These are phyloP conservation scores for Rhodotorula glutinis DNA, from an alignment of 1,284 basidiomycete genomes.

Conservation along the genomic window DNA sequence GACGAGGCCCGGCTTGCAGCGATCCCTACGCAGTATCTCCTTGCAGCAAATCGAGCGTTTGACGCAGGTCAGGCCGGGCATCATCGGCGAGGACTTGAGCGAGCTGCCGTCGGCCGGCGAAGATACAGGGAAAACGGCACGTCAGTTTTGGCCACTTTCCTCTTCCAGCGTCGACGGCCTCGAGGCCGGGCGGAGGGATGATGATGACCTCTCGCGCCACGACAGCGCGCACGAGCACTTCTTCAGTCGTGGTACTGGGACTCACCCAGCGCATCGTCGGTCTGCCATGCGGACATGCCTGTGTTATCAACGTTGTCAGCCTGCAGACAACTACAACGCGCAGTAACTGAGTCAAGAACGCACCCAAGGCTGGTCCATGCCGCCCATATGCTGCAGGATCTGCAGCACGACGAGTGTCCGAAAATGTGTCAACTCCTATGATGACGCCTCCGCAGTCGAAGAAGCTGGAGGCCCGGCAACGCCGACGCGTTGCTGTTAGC, in stretches of 20 bases:
- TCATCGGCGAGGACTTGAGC: background rate
- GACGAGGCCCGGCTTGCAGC: too few relatives aligned
- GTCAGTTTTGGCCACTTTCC: background rate
- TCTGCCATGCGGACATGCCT: constrained; percentile 92
- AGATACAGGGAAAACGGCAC: background rate
- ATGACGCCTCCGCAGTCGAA: background rate
- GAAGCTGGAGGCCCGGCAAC: too few relatives aligned
- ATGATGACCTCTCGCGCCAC: too few relatives aligned
- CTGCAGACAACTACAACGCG: too few relatives aligned
- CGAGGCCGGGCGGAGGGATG: too few relatives aligned
- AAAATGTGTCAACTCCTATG: too few relatives aligned
- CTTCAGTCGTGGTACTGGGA: too few relatives aligned
- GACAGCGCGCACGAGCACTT: too few relatives aligned
- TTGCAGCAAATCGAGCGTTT: background rate
- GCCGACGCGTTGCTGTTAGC: too few relatives aligned
- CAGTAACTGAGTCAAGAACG: constrained; percentile 16
- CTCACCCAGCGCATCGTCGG: constrained; percentile 78
- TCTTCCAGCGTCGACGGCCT: too few relatives aligned
- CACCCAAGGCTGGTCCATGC: constrained; percentile 89
- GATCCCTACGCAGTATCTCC: background rate
- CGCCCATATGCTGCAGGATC: constrained; percentile 90
- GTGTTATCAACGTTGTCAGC: background rate
- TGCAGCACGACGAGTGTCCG: constrained; percentile 44
- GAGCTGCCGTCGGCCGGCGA: background rate
- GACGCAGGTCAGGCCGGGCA: too few relatives aligned